Base-by-base conservation (phyloP, 1,284 basidiomycete species). In the Leccinum colubrinum region DNA sequence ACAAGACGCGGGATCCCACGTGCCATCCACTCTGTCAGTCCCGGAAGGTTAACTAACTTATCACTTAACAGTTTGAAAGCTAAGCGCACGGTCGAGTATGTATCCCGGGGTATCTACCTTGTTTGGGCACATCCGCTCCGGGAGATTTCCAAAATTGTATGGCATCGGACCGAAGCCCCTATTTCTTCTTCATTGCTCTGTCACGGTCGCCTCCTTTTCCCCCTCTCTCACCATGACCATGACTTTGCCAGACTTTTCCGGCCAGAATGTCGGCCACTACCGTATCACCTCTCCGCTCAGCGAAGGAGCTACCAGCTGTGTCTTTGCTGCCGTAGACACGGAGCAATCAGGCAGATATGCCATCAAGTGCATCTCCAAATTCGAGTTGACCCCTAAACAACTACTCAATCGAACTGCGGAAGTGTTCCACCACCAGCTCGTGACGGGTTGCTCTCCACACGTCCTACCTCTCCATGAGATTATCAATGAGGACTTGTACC, bases 291-390 rank as follows among this genome's bases (percentile, higher is more conserved):
- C 85, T 61, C 80, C 84, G 56, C 80, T 95, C 58, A 93, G 91
- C 51, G 79, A 86, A 53, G 93, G 93, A 43, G 87, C 89, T 9
- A 94, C 92, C 67, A 92, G 92, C 56, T 86, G 88, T 60, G 93
- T 95, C 66, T 94, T 95, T 77, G 83, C 84, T 60, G 90, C 87
- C 15, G 72, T 86, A 57, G 86, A 90, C 66, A 69, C 70, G 12
- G 60, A 67, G 1, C 43, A 33, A 12, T 6, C 59, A 5, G 30
- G 48, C 12, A 55, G 58, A 56, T 86, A 78, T 61, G 94, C 94
- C 12, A 84, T 95, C 77, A 96, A 96, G 74, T 87, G 86, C 66
- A 77, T 89, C 59, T 76, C 80, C 65, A 83, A 84, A 64, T 70
- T 73, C 4, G 80, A 80, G 2, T 77, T 86, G 58, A 81, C 84